Evolutionary conservation across 495 filamentous ascomycete species (phyloP), one percentile per base, ranked within the genome.

Genomic region (Cairneyella variabilis): DNA sequence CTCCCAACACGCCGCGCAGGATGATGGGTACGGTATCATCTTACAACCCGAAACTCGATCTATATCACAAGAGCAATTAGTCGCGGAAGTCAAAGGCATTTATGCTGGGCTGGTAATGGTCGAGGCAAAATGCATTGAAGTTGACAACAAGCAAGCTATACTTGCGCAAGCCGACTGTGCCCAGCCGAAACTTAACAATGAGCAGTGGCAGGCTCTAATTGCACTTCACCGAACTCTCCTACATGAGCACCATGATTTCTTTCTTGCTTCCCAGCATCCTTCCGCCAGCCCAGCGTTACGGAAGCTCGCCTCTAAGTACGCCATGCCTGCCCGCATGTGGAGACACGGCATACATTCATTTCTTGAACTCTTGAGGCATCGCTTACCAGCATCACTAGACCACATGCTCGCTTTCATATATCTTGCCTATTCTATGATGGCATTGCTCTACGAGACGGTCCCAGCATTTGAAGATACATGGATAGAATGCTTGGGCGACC

Each of bases 401-500:
- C 82, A 88, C 59, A 91, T 92, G 86, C 72, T 91, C 0, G 76
- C 83, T 0, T 93, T 90, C 59, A 88, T 93, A 34, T 88, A 88
- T 53, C 61, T 90, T 22, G 86, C 89, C 0, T 93, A 93, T 60
- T 83, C 84, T 14, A 89, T 89, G 79, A 85, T 92, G 77, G 83
- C 86, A 0, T 64, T 93, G 3, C 71, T 93, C 0, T 77, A 86
- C 53, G 89, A 92, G 63, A 90, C 84, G 0, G 84, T 91, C 0
- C 77, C 83, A 1, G 69, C 76, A 0, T 95, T 91, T 61, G 77
- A 86, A 56, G 87, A 91, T 46, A 95, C 85, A 0, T 96, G 91
- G 91, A 86, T 95, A 16, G 91, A 96, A 58, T 95, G 88, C 60
- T 72, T 96, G 0, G 89, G 90, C 0, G 89, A 93, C 65, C 68